Base-by-base conservation (phyloP, 2,329 filamentous ascomycete genomes). In the Dendrostoma leiphaemia region DNA sequence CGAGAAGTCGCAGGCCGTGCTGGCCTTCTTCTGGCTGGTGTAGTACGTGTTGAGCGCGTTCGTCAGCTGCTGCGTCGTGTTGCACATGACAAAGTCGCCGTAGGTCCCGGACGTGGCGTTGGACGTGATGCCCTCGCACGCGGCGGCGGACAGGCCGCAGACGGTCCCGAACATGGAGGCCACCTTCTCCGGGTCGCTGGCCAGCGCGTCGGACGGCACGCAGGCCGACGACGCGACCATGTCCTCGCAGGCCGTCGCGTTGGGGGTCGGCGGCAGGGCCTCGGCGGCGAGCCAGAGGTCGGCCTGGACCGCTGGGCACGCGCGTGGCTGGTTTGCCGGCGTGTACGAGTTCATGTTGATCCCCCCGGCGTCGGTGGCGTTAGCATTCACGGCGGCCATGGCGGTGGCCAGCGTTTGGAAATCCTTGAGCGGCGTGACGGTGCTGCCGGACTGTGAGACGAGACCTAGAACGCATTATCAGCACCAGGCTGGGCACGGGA, bases 31-130 rank as follows among this genome's bases (percentile, higher is more conserved):
- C 65, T 85, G 77, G 61, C 69, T 71, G 61, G 76, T 67, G 76
- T 88, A 89, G 79, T 92, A 93, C 63, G 82, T 73, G 74, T 92
- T 84, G 61, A 91, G 80, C 45, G 84, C 88, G 68, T 82, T 91
- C 54, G 82, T 82, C 34, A 94, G 82, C 79, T 91, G 83, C 72
- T 90, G 78, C 61, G 79, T 77, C 63, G 82, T 66, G 61, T 78
- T 77, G 78, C 90, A 94, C 83, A 91, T 90, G 71, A 83, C 83
- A 77, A 89, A 90, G 37, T 86, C 82, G 62, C 90, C 90, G 70
- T 89, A 94, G 56, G 78, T 73, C 64, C 88, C 90, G 23, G 77
- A 80, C 54, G 79, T 82, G 47, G 81, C 80, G 71, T 92, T 88
- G 61, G 78, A 80, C 60, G 72, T 75, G 72, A 94, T 91, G 53